Evolutionary conservation across 2,329 filamentous ascomycete species (phyloP), one percentile per base, ranked within the genome.

Genomic region (Ceratocystis papillata): DNA sequence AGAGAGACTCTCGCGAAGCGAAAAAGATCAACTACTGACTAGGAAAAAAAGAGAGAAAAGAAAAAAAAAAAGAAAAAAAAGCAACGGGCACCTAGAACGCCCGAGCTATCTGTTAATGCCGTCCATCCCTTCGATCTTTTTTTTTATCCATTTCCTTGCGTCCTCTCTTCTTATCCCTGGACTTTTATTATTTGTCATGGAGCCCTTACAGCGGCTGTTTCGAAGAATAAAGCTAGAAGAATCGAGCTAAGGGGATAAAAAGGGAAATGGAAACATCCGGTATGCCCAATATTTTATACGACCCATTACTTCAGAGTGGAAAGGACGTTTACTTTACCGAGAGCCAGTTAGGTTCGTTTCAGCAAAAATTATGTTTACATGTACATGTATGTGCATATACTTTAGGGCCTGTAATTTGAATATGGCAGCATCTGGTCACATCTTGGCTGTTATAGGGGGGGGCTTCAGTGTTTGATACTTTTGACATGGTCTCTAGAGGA

Each of bases 201-300:
- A 17, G 53, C 53, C 53, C 53, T 57, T 57, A 30, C 53, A 57
- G 53, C 22, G 22, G 28, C 22, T 28, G 53, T 57, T 30, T 30
- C 22, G 53, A 57, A 57, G 53, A 57, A 57, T 41, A 22, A 62
- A 20, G 28, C 30, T 62, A 45, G 41, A 62, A 62, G 30, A 62
- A 62, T 41, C 28, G 22, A 62, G 22, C 30, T n/a, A 45, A 41
- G 59, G 59, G 33, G 22, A n/a, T 5, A 20, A 22, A 22, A 25
- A 41, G 37, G 3, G 10, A 41, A 15, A 41, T 41, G 37, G 37
- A 41, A 41, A 41, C 37, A 12, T 41, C n/a, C 5, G 33, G 17
- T 12, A n/a, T 12, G 10, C 3, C 33, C 59, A 20, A 45, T 4
- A 8, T 62, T 12, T 55, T 22, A 55, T 30, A 15, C 12, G 25